Evolutionary conservation across 169 alveolate species (phyloP).

Genomic region (Plasmodium vivax): DNA sequence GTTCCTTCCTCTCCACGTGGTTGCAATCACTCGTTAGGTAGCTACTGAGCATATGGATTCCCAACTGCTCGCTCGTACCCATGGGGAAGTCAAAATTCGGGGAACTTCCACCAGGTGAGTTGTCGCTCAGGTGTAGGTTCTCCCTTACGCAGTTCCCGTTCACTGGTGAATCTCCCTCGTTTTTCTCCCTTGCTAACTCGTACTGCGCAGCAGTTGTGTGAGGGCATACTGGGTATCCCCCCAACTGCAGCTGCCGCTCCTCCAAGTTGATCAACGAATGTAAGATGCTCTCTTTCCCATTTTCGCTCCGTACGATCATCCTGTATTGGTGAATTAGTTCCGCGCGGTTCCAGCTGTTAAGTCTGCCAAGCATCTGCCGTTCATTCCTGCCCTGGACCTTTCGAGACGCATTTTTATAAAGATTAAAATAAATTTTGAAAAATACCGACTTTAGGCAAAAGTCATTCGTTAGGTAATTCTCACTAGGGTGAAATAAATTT

Average conservation of each 20-base stretch:
- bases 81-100: not conserved
- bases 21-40: not conserved
- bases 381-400: not conserved
- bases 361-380: not conserved
- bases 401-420: conserved; percentile 9
- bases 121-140: not conserved
- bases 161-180: not conserved
- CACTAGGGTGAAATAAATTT: conserved; percentile 7
- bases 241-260: not conserved
- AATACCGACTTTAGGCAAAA: not conserved
- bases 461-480: conserved; percentile 17
- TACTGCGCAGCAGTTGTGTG: not conserved
- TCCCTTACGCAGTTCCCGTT: not conserved
- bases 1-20: not conserved
- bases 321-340: not conserved
- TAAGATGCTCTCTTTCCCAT: not conserved
- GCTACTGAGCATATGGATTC: not conserved
- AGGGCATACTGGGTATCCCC: not conserved
- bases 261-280: not conserved
- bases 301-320: not conserved
- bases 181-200: not conserved
- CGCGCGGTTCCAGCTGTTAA: not conserved
- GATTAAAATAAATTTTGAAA: conserved; percentile 18
- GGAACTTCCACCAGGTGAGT: not conserved
- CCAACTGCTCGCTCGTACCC: not conserved